These are phyloP conservation scores for Malus hybrid DNA, from an alignment of 331 rosid genomes.

Conservation along the genomic window DNA sequence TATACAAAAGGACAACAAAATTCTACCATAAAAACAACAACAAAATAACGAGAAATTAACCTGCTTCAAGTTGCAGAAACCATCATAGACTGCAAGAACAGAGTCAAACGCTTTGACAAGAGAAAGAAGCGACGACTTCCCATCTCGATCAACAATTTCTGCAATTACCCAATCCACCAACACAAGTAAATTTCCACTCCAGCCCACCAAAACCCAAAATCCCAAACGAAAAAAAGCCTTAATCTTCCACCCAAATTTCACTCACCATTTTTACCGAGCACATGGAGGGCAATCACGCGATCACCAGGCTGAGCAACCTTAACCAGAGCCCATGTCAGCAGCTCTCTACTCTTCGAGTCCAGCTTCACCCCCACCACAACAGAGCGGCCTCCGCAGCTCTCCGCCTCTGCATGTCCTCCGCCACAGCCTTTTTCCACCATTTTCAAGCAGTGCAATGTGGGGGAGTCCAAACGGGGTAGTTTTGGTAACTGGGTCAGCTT, in stretches of 20 bases:
- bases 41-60: conserved; percentile 19
- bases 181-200: conserved; percentile 6
- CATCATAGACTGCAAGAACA: conserved; percentile 90
- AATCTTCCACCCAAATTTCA: background rate
- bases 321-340: conserved; percentile 92
- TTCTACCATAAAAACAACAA: background rate
- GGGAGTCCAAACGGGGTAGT: background rate
- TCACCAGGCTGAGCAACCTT: conserved; percentile 90
- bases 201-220: background rate
- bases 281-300: conserved; percentile 77
- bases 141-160: conserved; percentile 77
- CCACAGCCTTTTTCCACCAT: conserved; percentile 31
- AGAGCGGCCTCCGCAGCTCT: conserved; percentile 39
- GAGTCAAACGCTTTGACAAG: conserved; percentile 89
- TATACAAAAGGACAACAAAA: background rate
- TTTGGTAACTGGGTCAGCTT: conserved; percentile 5
- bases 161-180: conserved; percentile 20
- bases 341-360: conserved; percentile 72
- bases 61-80: conserved; percentile 96
- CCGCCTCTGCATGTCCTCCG: conserved; percentile 29
- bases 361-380: conserved; percentile 81
- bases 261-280: conserved; percentile 68
- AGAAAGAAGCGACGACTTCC: conserved; percentile 77
- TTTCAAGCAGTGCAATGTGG: background rate
- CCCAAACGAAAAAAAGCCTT: background rate